A percentile compares a stretch with the other conserved stretches of the same genome.
These are phyloP conservation scores for Kalmanozyma brasiliensis DNA, from an alignment of 1,284 basidiomycete genomes.

Conservation along the genomic window DNA sequence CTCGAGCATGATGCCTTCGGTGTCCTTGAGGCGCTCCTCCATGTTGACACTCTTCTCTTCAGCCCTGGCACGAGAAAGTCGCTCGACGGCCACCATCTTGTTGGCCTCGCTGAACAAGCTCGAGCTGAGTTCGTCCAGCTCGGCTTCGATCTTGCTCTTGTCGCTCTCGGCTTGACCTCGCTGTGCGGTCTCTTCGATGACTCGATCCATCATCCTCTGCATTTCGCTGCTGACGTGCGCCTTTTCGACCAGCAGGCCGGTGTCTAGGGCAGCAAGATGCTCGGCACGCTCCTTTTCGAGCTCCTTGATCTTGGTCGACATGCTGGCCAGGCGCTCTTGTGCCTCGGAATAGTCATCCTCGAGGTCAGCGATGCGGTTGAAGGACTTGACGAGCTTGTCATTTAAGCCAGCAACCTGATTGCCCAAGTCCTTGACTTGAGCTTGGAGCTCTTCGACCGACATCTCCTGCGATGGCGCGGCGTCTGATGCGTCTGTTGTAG, in stretches of 20 bases:
- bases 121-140: constrained; percentile 89
- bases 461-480: constrained; percentile 72
- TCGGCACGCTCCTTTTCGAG: constrained; percentile 71
- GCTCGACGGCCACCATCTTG: constrained; percentile 80
- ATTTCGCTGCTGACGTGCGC: constrained; percentile 89
- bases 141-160: constrained; percentile 71
- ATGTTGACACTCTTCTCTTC: constrained; percentile 84
- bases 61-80: constrained; percentile 78
- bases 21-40: constrained; percentile 81
- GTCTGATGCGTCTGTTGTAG: constrained; percentile 70
- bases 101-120: constrained; percentile 71
- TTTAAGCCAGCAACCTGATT: constrained; percentile 91
- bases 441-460: constrained; percentile 73
- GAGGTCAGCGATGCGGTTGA: constrained; percentile 89
- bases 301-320: constrained; percentile 70
- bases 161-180: constrained; percentile 86
- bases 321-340: constrained; percentile 77
- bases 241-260: constrained; percentile 89
- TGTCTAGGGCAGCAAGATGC: constrained; percentile 70
- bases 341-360: constrained; percentile 85
- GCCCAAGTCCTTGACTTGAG: constrained; percentile 84
- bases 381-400: constrained; percentile 87
- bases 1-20: constrained; percentile 75
- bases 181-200: constrained; percentile 90
- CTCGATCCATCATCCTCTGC: constrained; percentile 89